These are phyloP conservation scores for Solanum dulcamara DNA, from an alignment of 257 asterid genomes.

Conservation along the genomic window DNA sequence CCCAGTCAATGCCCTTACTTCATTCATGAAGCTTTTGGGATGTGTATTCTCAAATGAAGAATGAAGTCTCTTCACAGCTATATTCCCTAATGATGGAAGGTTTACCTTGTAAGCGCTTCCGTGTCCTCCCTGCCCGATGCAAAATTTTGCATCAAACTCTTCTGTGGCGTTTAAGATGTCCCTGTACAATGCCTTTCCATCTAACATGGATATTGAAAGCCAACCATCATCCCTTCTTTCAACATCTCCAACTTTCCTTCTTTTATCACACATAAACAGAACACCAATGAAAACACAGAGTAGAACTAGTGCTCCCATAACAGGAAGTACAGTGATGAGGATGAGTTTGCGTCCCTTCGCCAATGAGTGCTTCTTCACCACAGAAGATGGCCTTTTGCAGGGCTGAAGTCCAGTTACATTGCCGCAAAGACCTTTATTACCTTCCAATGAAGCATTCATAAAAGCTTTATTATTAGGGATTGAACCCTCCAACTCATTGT, in stretches of 20 bases:
- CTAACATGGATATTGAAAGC: neutral
- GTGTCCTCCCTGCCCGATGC: neutral
- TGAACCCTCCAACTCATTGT: neutral
- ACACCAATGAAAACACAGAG: neutral
- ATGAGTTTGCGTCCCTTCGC: neutral
- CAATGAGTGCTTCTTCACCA: neutral
- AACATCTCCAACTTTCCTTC: neutral
- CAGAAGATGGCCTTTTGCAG: neutral
- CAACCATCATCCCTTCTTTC: neutral
- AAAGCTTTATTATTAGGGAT: neutral
- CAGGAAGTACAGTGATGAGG: neutral
- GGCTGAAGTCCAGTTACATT: neutral
- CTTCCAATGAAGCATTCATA: neutral
- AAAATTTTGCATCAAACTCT: neutral
- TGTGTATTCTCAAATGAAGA: no score
- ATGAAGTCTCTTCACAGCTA: slow-evolving; percentile 2
- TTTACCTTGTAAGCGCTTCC: neutral
- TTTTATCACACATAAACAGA: neutral
- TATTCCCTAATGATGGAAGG: neutral
- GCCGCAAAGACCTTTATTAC: slow-evolving; percentile 3
- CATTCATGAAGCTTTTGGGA: no score
- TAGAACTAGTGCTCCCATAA: neutral
- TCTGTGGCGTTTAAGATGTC: neutral
- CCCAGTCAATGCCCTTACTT: neutral
- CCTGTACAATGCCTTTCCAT: neutral